Conservation (phyloP, 345 rosid species). For the Linum tenue region DNA sequence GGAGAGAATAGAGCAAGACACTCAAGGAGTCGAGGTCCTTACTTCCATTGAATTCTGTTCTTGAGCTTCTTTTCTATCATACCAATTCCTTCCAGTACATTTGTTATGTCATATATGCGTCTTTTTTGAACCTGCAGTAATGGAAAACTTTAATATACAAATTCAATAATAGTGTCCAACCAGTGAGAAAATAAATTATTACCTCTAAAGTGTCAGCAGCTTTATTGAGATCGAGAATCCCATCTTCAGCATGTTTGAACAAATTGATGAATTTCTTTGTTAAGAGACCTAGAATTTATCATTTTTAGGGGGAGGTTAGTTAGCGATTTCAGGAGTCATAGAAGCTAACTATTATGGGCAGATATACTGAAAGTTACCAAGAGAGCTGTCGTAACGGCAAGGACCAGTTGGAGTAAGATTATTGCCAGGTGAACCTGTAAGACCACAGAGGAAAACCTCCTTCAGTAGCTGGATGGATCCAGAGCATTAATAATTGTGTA, state of each 20-base stretch:
- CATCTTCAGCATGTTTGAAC: slow-evolving; percentile 94
- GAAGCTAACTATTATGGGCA: neutral
- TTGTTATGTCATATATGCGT: slow-evolving; percentile 94
- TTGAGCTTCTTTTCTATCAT: slow-evolving; percentile 93
- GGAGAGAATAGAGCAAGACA: neutral
- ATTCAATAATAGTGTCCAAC: neutral
- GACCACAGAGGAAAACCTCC: slow-evolving; percentile 18
- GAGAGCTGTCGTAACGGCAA: slow-evolving; percentile 96
- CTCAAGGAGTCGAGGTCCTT: slow-evolving; percentile 16
- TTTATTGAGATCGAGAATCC: slow-evolving; percentile 87
- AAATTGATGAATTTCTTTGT: slow-evolving; percentile 96
- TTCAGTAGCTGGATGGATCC: slow-evolving; percentile 11
- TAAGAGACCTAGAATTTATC: slow-evolving; percentile 55
- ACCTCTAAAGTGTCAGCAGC: slow-evolving; percentile 96
- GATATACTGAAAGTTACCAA: slow-evolving; percentile 41
- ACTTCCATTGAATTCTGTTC: slow-evolving; percentile 99
- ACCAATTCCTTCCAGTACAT: slow-evolving; percentile 98
- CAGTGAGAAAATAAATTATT: slow-evolving; percentile 11
- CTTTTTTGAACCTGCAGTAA: slow-evolving; percentile 83
- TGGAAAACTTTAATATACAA: slow-evolving; percentile 18
- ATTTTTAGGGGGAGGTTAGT: neutral
- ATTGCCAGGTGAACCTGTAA: slow-evolving; percentile 79
- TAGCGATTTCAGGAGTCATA: neutral
- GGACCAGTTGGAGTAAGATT: slow-evolving; percentile 72
- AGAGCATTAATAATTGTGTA: neutral